Conservation (phyloP, 495 filamentous ascomycete species). For the Lindgomyces ingoldianus region DNA sequence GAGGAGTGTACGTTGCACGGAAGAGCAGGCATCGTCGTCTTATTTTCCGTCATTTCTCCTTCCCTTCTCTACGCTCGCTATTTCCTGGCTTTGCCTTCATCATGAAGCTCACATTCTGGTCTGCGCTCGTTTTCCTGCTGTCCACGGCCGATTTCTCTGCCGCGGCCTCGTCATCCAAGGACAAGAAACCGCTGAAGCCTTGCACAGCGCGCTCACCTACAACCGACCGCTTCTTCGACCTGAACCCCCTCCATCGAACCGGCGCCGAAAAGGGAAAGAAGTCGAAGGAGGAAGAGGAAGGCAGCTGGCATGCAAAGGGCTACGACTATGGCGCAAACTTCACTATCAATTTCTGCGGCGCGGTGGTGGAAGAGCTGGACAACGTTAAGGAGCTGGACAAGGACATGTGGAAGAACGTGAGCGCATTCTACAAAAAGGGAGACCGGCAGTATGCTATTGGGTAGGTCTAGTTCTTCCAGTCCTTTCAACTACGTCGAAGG, state of each 20-base stretch:
- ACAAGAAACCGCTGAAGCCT: constrained; percentile 51
- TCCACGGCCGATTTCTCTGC: constrained; percentile 38
- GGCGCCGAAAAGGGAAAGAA: constrained; percentile 61
- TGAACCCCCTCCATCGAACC: constrained; percentile 69
- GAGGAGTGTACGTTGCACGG: background rate
- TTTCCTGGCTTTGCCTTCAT: background rate
- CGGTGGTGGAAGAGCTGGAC: constrained; percentile 74
- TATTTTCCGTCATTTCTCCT: background rate
- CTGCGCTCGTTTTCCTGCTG: constrained; percentile 41
- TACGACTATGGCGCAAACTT: constrained; percentile 89
- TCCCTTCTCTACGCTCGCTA: constrained; percentile 11
- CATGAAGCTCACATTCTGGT: constrained; percentile 22
- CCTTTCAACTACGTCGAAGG: background rate
- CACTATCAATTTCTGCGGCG: constrained; percentile 89
- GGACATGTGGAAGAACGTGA: constrained; percentile 73
- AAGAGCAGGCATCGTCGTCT: background rate
- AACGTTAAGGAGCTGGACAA: constrained; percentile 64
- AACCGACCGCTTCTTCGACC: constrained; percentile 84
- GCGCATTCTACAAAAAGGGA: constrained; percentile 79
- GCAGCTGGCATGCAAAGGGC: constrained; percentile 80
- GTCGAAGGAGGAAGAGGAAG: constrained; percentile 60
- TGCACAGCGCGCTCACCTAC: constrained; percentile 78
- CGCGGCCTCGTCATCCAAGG: constrained; percentile 43
- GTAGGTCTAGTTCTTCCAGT: constrained; percentile 49
- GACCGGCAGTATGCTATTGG: constrained; percentile 82